Evolutionary conservation across 2,329 filamentous ascomycete species (phyloP).

Genomic region (Penicillium sp.): DNA sequence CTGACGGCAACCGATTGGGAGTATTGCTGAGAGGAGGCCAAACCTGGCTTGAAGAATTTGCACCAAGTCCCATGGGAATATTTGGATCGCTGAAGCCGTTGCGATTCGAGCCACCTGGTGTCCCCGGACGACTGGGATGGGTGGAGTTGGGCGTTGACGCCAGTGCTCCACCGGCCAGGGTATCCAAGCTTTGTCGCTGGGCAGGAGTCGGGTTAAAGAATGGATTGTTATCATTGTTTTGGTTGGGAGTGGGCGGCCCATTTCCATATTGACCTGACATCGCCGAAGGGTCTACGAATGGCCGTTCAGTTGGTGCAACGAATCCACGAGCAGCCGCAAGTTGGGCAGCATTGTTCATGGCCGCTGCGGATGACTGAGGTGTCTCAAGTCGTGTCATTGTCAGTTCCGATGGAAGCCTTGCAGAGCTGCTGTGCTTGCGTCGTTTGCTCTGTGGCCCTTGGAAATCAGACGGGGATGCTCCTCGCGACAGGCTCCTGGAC

Average conservation of each 20-base stretch:
- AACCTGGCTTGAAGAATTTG: constrained; percentile 49
- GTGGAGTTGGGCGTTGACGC: constrained; percentile 70
- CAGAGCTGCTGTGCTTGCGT: constrained; percentile 70
- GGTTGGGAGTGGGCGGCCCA: constrained; percentile 64
- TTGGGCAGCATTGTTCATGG: constrained; percentile 39
- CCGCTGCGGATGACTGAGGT: constrained; percentile 40
- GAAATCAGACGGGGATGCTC: constrained; percentile 66
- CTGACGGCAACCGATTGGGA: constrained; percentile 54
- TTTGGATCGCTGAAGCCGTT: constrained; percentile 40
- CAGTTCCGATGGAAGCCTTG: constrained; percentile 68
- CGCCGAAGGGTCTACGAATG: constrained; percentile 45
- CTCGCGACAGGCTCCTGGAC: constrained; percentile 65
- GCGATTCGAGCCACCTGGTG: constrained; percentile 54
- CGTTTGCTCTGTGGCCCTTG: constrained; percentile 71
- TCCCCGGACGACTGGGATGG: constrained; percentile 74
- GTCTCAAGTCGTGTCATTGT: constrained; percentile 81
- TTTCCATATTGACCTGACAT: constrained; percentile 52
- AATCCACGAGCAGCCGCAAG: constrained; percentile 40
- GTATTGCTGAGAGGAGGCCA: constrained; percentile 53
- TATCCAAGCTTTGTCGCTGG: constrained; percentile 64
- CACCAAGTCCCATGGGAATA: constrained; percentile 30
- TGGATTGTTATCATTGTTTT: constrained; percentile 57
- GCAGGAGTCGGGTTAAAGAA: constrained; percentile 55
- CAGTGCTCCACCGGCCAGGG: constrained; percentile 60
- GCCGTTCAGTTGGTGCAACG: constrained; percentile 41